Conservation (phyloP, 2,329 filamentous ascomycete species). For the Huntiella bhutanensis region DNA sequence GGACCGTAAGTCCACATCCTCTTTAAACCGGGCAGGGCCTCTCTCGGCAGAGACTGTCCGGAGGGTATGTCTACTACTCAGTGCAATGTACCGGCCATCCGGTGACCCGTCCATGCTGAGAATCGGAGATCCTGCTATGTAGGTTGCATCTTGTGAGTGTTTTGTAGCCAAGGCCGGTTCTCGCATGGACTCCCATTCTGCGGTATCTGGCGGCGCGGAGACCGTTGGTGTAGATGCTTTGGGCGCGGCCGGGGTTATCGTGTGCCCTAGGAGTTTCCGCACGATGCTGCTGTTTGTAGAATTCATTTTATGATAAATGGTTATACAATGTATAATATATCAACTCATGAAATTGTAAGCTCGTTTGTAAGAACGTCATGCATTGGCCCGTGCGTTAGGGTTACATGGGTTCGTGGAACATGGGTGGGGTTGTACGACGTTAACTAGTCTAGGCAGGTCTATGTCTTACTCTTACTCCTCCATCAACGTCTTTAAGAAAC, state of each 20-base stretch:
- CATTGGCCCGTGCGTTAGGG: too few species aligned
- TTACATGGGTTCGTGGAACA: too few species aligned
- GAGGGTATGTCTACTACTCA: slow-evolving; percentile 41
- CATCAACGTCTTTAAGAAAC: slow-evolving; percentile 13
- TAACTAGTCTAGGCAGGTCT: too few species aligned
- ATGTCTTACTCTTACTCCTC: too few species aligned
- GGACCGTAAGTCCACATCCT: slow-evolving; percentile 38
- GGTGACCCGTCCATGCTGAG: slow-evolving; percentile 38
- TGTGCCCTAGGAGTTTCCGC: slow-evolving; percentile 39
- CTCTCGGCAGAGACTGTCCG: slow-evolving; percentile 33
- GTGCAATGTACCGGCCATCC: slow-evolving; percentile 34
- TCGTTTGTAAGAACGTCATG: too few species aligned
- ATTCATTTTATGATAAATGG: neutral
- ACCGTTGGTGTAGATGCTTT: slow-evolving; percentile 18
- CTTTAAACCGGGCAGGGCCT: slow-evolving; percentile 32
- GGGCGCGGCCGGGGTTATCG: slow-evolving; percentile 24
- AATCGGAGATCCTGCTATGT: slow-evolving; percentile 33
- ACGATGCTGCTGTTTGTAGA: slow-evolving; percentile 30
- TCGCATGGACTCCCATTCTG: slow-evolving; percentile 14
- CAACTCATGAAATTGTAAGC: too few species aligned
- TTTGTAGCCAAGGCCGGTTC: slow-evolving; percentile 24
- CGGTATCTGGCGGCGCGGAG: too few species aligned
- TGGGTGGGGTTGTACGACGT: too few species aligned
- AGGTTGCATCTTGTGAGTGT: slow-evolving; percentile 36
- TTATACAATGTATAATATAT: too few species aligned